Evolutionary conservation across 2,329 filamentous ascomycete genomes (phyloP).

Genomic region (Aureobasidium sp.): DNA sequence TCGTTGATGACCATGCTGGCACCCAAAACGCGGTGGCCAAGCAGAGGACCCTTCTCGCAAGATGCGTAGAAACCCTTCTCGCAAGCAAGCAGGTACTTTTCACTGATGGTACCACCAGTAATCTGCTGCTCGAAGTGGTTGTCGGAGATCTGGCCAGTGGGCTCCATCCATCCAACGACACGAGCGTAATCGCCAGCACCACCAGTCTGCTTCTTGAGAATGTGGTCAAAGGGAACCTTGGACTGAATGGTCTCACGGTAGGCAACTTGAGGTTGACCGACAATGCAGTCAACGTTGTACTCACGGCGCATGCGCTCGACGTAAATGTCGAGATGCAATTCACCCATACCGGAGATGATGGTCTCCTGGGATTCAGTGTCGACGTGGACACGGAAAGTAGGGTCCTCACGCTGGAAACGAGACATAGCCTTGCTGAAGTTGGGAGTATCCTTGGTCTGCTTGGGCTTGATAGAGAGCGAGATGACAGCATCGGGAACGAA

Average conservation of each 20-base stretch:
- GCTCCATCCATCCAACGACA: conserved; percentile 86
- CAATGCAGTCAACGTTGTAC: conserved; percentile 91
- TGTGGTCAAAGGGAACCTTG: conserved; percentile 77
- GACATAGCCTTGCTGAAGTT: conserved; percentile 99
- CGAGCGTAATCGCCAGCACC: conserved; percentile 93
- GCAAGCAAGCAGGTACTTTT: conserved; percentile 92
- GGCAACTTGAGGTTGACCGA: conserved; percentile 92
- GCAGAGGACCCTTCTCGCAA: conserved; percentile 77
- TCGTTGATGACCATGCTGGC: conserved; percentile 89
- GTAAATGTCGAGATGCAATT: conserved; percentile 94
- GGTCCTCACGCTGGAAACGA: conserved; percentile 96
- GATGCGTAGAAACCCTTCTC: conserved; percentile 85
- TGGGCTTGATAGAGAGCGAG: conserved; percentile 93
- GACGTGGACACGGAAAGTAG: conserved; percentile 91
- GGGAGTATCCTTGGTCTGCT: conserved; percentile 80
- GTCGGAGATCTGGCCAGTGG: conserved; percentile 59
- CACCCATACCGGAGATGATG: conserved; percentile 97
- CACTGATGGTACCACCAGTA: conserved; percentile 79
- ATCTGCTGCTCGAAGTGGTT: conserved; percentile 85
- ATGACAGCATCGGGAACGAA: conserved; percentile 97
- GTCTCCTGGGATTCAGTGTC: conserved; percentile 91
- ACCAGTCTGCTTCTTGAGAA: conserved; percentile 90
- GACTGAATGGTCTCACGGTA: conserved; percentile 90
- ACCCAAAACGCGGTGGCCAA: conserved; percentile 89
- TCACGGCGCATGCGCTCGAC: conserved; percentile 94